These are phyloP conservation scores for Pythium monospermum DNA, from an alignment of 352 stramenopile genomes.

Conservation along the genomic window DNA sequence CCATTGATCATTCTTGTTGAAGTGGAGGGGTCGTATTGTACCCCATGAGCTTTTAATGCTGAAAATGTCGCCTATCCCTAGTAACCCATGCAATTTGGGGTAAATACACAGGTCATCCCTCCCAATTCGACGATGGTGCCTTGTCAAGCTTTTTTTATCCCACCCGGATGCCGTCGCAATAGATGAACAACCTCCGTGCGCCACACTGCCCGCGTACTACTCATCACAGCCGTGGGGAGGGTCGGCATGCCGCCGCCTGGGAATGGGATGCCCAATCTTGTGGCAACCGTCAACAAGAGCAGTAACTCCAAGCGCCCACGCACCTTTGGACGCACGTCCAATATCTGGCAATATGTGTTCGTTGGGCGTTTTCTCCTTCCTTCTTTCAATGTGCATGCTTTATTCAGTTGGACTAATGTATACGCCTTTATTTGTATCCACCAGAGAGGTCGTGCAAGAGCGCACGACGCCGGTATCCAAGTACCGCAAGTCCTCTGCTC, in stretches of 20 bases:
- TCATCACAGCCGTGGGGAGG: too few species aligned
- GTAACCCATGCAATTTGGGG: background rate
- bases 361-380: background rate
- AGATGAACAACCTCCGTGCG: too few species aligned
- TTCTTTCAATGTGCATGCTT: background rate
- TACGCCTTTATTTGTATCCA: background rate
- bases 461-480: conserved; percentile 24
- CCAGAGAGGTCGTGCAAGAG: conserved; percentile 35
- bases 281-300: background rate
- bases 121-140: background rate
- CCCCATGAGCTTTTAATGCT: background rate
- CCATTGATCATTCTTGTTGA: too few species aligned
- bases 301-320: conserved; percentile 22
- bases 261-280: background rate
- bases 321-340: conserved; percentile 60
- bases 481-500: conserved; percentile 4
- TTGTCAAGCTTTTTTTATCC: conserved; percentile 10
- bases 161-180: background rate
- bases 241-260: background rate
- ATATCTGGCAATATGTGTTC: conserved; percentile 66
- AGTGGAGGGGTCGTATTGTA: too few species aligned
- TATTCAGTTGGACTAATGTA: background rate
- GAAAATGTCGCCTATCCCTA: conserved; percentile 2
- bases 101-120: conserved; percentile 11
- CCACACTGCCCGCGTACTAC: too few species aligned